Base-by-base conservation (phyloP, 2,329 filamentous ascomycete genomes). In the Orbilia ellipsospora region DNA sequence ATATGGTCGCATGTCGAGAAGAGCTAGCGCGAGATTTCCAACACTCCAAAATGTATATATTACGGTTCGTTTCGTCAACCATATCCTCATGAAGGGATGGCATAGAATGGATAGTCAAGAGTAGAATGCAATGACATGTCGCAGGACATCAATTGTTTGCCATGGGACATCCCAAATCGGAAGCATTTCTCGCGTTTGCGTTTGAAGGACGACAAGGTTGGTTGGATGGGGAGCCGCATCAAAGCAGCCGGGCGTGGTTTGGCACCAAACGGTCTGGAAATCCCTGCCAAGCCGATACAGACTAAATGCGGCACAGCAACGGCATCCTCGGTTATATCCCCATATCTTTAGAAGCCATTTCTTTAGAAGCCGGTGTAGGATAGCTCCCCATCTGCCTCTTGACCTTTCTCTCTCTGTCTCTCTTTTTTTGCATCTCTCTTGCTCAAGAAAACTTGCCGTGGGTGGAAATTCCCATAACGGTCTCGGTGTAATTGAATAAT, bases 401-500 rank as follows among this genome's bases (percentile, higher is more conserved):
- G 42, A 20, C 48, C 50, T 68, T 51, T 57, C 26, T 59, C 52
- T 67, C 40, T 68, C 52, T 66, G 18, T 16, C 20, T 57, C 20
- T 42, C 18, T 20, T 42, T 50, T 13, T 61, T 20, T 54, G 28
- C 60, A 31, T 59, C 51, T 63, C 56, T 75, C 54, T 59, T 55
- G 70, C 23, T 65, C 64, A 69, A 54, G 55, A 64, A 68, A 75
- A 65, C 16, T 54, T 54, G 59, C 55, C 64, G 64, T 61, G 52
- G 72, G 60, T 51, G 28, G 45, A 44, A 70, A 60, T 61, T 45
- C 64, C 64, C 64, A 69, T 60, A 69, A 63, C 51, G 59, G 64
- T 48, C 26, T 75, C 59, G 64, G 72, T 75, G 64, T 52, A 64
- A 64, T 75, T 75, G 72, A 69, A 75, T 62, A 69, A 56, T 61